Base-by-base conservation (phyloP, 768 basidiomycete species). In the Trametes coccinea region DNA sequence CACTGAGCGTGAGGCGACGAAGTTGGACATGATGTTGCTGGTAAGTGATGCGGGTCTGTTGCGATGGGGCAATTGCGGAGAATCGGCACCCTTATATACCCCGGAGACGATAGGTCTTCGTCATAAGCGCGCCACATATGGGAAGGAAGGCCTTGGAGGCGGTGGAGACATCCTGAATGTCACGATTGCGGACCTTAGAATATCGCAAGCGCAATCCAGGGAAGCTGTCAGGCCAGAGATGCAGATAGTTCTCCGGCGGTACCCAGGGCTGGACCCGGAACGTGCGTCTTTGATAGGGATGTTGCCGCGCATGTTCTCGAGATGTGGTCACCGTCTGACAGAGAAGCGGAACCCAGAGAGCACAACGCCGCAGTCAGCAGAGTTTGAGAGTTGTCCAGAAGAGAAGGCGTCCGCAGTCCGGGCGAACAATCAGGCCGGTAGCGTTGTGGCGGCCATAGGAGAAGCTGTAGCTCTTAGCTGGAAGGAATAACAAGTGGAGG, bases 21-120 rank as follows among this genome's bases (percentile, higher is more conserved):
- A 67, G 66, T 66, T 70, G 45, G 80, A 73, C 79, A 82, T 81
- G 46, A 33, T 69, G 62, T 58, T 30, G 33, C 45, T 47, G 43
- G 59, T 17, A 27, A 49, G 31, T 44, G 27, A 11, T 33, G 44
- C 29, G 8, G 27, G 48, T 44, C 43, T 16, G 46, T 58, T 37
- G 58, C n/a, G 53, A 50, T 48, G 53, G 39, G 44, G 40, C n/a
- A 40, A 30, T 7, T 17, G 43, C 27, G 39, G 43, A 11, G 40
- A 37, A 37, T 16, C n/a, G 11, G 56, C 4, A 33, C 37, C 5
- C 40, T 58, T 66, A 61, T 66, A 66, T 61, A 53, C 33, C 33
- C n/a, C 5, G 17, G n/a, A 44, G 7, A 48, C 11, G 31, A 48
- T 11, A 37, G 57, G 41, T 43, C 51, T 30, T 43, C 49, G 30